Base-by-base conservation (phyloP, 148 eudicot species). In the Nepenthes gracilis region DNA sequence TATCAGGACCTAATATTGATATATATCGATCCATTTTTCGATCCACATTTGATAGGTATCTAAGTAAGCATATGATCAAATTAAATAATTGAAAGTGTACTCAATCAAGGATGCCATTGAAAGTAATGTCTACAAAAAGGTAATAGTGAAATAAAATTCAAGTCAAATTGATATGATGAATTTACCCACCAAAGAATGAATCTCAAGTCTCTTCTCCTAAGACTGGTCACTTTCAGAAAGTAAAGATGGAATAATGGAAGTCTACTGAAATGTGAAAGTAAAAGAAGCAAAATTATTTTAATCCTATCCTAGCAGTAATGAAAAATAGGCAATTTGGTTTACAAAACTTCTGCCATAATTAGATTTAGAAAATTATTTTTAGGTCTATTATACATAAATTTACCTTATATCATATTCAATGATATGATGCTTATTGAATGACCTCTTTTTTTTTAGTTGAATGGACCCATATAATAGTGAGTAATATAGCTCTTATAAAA, bases 221-320 rank as follows among this genome's bases (percentile, higher is more conserved):
- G 75, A 69, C 70, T 57, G 36, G 75, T 63, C 78, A 70, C 75
- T 69, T 74, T 71, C 60, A 54, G 13, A 74, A 66, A 72, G 71
- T 15, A 50, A 50, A 50, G 63, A 63, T 54, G 64, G 48, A 63
- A 55, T 70, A 50, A 58, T 35, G 68, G 72, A 73, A 66, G 75
- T 70, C 79, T 75, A 75, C 69, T 58, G 6, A 12, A 50, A 50
- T 52, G 76, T 43, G 67, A 78, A 75, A 66, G 76, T 47, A 72
- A 72, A 58, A 67, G 56, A 63, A 61, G 55, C 56, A 57, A 64
- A 55, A 71, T 36, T 10, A n/a, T 23, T 23, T 23, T 23, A 23
- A 23, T 23, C 23, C 23, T 23, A 23, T 23, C 23, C 23, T 23
- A 23, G 23, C 23, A 0, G 23, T 23, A 23, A 23, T 23, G 23